A percentile compares a stretch with the other conserved stretches of the same genome.
Evolutionary conservation across 805 yeast genomes (phyloP).

Genomic region (Candida qinlingensis): DNA sequence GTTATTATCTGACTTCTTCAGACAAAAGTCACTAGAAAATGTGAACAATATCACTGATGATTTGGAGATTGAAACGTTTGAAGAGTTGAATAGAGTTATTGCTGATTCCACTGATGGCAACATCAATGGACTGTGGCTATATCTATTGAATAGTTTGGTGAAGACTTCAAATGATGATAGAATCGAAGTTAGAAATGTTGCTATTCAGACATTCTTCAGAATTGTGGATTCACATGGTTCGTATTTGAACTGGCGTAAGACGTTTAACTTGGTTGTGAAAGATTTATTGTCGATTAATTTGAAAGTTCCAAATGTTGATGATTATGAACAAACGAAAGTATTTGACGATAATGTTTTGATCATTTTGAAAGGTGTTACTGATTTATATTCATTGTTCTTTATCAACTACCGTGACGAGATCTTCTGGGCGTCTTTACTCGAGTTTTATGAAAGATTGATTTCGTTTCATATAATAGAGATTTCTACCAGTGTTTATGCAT

Average conservation of each 20-base stretch:
- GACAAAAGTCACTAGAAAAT: conserved; percentile 18
- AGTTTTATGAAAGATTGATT: conserved; percentile 40
- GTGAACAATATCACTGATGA: conserved; percentile 6
- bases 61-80: conserved; percentile 14
- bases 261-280: conserved; percentile 58
- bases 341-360: conserved; percentile 60
- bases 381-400: conserved; percentile 52
- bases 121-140: conserved; percentile 51
- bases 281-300: conserved; percentile 34
- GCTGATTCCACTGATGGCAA: conserved; percentile 17
- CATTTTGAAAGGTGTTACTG: conserved; percentile 60
- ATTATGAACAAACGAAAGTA: conserved; percentile 30
- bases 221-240: conserved; percentile 69
- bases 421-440: conserved; percentile 56
- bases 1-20: conserved; percentile 77
- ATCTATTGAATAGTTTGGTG: conserved; percentile 57
- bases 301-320: conserved; percentile 12
- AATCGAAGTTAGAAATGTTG: conserved; percentile 82
- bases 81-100: conserved; percentile 26
- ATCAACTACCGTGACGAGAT: conserved; percentile 26
- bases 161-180: conserved; percentile 59
- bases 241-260: conserved; percentile 60
- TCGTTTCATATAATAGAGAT: conserved; percentile 43
- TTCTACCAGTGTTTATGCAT: conserved; percentile 49
- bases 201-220: conserved; percentile 83